Base-by-base conservation (phyloP, 129 eudicot species). In the Centella asiatica region DNA sequence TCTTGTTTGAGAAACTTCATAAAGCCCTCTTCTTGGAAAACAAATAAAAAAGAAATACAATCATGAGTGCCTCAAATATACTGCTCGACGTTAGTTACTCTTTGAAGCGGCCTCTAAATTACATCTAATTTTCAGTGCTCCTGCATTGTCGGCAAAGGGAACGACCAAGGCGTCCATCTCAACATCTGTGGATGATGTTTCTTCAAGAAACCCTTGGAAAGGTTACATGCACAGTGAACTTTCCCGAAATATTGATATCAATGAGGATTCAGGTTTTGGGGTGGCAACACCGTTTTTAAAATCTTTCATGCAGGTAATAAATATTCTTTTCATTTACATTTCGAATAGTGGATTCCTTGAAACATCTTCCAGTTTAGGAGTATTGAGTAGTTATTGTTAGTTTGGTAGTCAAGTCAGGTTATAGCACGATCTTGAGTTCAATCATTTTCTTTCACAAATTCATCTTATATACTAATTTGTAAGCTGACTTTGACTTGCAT, bases 251-350 rank as follows among this genome's bases (percentile, higher is more conserved):
- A 72, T 71, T 58, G 85, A 84, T 74, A 68, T 77, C 48, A 94
- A 90, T 44, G 90, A 87, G 37, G 72, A 67, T 65, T 62, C 95
- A n/a, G 79, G 96, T 77, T 80, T 82, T 56, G 98, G 98, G 68
- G 84, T 82, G 58, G 95, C 98, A 19, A 62, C 96, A 15, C 98
- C 98, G 57, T 80, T 92, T 62, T 63, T 92, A 69, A 87, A 81
- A 78, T 90, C 97, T 50, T 87, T 92, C 74, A 92, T 92, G 98
- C 96, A 92, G 98, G 98, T 87, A 65, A 34, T 17, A 9, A 33
- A 17, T 28, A 20, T 17, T 17, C 53, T 28, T 15, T 3, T 45
- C 51, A 50, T 71, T 72, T 40, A 40, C 53, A 69, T 53, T 73
- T 45, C 20, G 18, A 15, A 4, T 2, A 20, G 19, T 60, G 23